A percentile compares a stretch with the other conserved stretches of the same genome.
Evolutionary conservation across 2,329 filamentous ascomycete genomes (phyloP).

Genomic region (Colletotrichum caudatum): DNA sequence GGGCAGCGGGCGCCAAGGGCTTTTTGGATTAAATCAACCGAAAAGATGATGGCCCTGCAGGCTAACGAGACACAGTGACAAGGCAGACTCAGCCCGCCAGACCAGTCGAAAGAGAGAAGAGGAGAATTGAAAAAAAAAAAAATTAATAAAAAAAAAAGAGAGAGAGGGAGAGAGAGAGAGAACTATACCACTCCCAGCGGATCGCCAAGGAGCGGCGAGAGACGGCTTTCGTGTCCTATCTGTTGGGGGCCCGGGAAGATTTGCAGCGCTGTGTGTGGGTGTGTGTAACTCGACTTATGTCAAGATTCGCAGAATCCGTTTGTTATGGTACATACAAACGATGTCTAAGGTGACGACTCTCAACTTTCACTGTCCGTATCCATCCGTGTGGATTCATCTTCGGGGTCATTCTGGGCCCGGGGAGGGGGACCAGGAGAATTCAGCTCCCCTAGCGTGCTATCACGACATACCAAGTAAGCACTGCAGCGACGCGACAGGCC

Average conservation of each 20-base stretch:
- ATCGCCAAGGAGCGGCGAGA: slow-evolving; percentile 19
- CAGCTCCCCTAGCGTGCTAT: slow-evolving; percentile 37
- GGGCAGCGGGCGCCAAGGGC: slow-evolving; percentile 38
- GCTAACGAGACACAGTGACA: slow-evolving; percentile 32
- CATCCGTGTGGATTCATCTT: slow-evolving; percentile 18
- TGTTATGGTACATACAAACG: neutral
- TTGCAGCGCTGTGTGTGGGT: neutral
- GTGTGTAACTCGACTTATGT: neutral
- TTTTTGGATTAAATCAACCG: slow-evolving; percentile 36
- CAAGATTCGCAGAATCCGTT: neutral
- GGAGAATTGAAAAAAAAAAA: neutral
- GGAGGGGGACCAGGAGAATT: slow-evolving; percentile 24
- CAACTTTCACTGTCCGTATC: neutral
- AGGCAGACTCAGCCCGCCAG: slow-evolving; percentile 23
- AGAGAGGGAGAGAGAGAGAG: neutral
- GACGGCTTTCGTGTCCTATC: neutral
- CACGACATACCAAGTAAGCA: slow-evolving; percentile 29
- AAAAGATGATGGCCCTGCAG: slow-evolving; percentile 37
- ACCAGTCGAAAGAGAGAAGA: neutral
- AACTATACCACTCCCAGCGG: slow-evolving; percentile 25
- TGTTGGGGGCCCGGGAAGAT: slow-evolving; percentile 3
- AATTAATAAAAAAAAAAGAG: too few species aligned
- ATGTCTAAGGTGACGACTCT: neutral
- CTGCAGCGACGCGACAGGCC: slow-evolving; percentile 17
- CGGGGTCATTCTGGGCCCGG: slow-evolving; percentile 19